Evolutionary conservation across 1,284 basidiomycete species (phyloP).

Genomic region (Termitomyces sp.): DNA sequence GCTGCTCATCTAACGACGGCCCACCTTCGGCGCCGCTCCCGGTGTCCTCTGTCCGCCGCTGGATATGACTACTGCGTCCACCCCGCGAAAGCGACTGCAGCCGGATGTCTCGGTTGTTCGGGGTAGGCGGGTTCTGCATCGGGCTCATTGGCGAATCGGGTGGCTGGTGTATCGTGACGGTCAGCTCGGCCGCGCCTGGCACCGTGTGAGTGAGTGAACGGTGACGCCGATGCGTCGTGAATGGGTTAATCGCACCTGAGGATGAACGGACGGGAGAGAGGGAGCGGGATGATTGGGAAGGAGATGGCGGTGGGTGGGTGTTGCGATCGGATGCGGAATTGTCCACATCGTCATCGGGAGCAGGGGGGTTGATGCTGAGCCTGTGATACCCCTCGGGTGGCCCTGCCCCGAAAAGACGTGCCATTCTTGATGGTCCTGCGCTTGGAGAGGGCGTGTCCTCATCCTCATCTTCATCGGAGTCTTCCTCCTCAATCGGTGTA

Average conservation of each 20-base stretch:
- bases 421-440: constrained; percentile 43
- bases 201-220: constrained; percentile 60
- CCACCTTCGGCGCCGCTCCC: constrained; percentile 19
- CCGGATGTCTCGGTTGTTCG: constrained; percentile 72
- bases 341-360: constrained; percentile 14
- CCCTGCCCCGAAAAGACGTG: constrained; percentile 23
- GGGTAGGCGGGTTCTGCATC: constrained; percentile 74
- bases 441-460: constrained; percentile 25
- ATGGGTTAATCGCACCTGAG: constrained; percentile 75
- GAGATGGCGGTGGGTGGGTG: constrained; percentile 35
- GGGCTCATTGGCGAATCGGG: constrained; percentile 70
- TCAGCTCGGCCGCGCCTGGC: constrained; percentile 53
- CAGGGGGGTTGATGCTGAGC: constrained; percentile 10
- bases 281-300: constrained; percentile 43
- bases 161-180: constrained; percentile 65
- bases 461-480: constrained; percentile 39
- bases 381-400: constrained; percentile 20
- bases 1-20: constrained; percentile 21
- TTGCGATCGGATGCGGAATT: neutral
- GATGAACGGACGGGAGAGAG: constrained; percentile 40
- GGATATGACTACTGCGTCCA: constrained; percentile 25
- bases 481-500: constrained; percentile 70
- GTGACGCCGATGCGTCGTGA: constrained; percentile 64
- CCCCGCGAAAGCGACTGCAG: constrained; percentile 54
- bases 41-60: constrained; percentile 32